phyloP scores from a whole-genome alignment of 2,329 filamentous ascomycete species.

The Cladosporium sp. region DNA sequence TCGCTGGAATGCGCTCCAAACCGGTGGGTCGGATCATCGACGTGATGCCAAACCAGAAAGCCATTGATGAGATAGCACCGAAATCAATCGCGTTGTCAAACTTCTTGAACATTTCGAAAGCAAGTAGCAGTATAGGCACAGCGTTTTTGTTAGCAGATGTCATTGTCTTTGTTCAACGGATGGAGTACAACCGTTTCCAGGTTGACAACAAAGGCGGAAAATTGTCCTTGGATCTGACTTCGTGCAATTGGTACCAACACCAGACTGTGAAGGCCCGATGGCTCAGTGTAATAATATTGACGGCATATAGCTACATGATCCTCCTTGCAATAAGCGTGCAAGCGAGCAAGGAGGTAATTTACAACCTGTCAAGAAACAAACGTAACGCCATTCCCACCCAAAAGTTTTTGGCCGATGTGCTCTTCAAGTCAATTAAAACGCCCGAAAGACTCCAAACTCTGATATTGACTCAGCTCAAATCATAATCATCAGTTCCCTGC shows the following conservation, averaged over 20 bases:
- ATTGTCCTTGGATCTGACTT: background rate
- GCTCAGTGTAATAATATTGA: background rate
- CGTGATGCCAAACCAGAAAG: constrained; percentile 13
- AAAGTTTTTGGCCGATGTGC: background rate
- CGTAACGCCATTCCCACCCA: background rate
- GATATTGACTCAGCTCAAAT: constrained; percentile 20
- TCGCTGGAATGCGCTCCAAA: constrained; percentile 10
- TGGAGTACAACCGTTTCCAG: background rate
- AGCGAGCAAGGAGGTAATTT: background rate
- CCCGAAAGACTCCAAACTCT: background rate
- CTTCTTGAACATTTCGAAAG: background rate
- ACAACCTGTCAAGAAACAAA: background rate
- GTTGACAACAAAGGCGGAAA: background rate
- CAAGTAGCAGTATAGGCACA: background rate
- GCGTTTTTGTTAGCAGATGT: background rate
- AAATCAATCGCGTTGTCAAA: background rate
- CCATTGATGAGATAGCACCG: background rate
- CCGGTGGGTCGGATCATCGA: constrained; percentile 7
- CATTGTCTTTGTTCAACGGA: background rate
- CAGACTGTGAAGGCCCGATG: background rate
- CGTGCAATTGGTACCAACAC: background rate
- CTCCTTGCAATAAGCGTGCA: background rate
- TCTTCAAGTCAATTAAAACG: background rate
- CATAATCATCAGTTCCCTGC: constrained; percentile 26
- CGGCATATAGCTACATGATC: background rate